Evolutionary conservation across 2,329 filamentous ascomycete species (phyloP), one percentile per base, ranked within the genome.

Genomic region (Fusarium irregulare): DNA sequence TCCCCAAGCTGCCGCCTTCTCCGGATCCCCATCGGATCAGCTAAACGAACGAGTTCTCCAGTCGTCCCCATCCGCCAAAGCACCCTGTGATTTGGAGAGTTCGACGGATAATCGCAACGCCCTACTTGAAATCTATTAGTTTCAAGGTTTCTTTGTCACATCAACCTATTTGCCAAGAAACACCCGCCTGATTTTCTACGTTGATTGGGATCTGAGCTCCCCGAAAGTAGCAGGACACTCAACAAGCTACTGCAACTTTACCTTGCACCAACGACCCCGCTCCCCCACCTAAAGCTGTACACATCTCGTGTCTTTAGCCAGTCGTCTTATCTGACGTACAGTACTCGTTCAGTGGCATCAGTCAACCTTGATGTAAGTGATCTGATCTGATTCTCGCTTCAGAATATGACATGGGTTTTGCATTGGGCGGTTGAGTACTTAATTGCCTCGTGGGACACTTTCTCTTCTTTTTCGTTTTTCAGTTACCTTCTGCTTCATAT

Each of bases 291-390:
- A 47, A 66, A 70, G 58, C 49, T 70, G 64, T 72, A 58, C 64
- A 64, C 71, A 66, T 66, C 66, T 68, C 55, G 63, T 73, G 61
- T 73, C 50, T 58, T 57, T 66, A 65, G 56, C 63, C 68, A 74
- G 66, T 75, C 71, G 66, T 60, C 69, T 73, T 73, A 75, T 75
- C 73, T 75, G 70, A 73, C 73, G 73, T 72, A 73, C 56, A 66
- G 63, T 40, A 54, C 69, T 71, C 58, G 37, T 56, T 50, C 69
- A 65, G 67, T 66, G 54, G 68, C 55, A 70, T 72, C 68, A 64
- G 67, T 65, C 57, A 70, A 72, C 66, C 59, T 71, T 64, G 58
- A 66, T 60, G 73, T 75, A 63, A 44, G 73, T 75, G 72, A 76
- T 72, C 74, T 76, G 72, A 64, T 64, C 73, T 75, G 73, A 73